Evolutionary conservation across 345 rosid species (phyloP).

Genomic region (Aquilaria sinensis): DNA sequence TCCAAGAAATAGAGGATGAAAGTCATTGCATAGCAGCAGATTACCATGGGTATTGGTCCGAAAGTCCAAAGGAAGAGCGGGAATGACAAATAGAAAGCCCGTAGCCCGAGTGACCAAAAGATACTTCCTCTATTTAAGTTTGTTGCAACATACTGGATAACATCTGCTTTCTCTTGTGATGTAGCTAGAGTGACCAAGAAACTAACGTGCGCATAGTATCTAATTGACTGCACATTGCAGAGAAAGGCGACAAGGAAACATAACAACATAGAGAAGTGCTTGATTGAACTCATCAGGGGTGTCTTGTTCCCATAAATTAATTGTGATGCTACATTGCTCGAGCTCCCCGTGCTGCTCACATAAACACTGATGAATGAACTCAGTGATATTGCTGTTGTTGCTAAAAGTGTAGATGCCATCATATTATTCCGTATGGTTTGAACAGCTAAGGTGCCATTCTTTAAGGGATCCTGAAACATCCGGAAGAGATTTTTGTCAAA

Average conservation of each 20-base stretch:
- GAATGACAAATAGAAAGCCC: conserved; percentile 73
- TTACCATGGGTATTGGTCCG: conserved; percentile 80
- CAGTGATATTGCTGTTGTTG: conserved; percentile 82
- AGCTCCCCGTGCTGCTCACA: conserved; percentile 54
- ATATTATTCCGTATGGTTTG: conserved; percentile 89
- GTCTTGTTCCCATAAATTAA: conserved; percentile 57
- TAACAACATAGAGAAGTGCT: conserved; percentile 65
- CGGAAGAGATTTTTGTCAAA: neutral
- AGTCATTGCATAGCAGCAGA: conserved; percentile 51
- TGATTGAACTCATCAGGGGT: conserved; percentile 43
- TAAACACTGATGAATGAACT: conserved; percentile 72
- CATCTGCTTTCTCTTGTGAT: conserved; percentile 36
- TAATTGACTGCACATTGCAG: conserved; percentile 73
- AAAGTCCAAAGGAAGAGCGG: conserved; percentile 80
- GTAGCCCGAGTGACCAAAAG: conserved; percentile 79
- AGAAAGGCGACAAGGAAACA: conserved; percentile 83
- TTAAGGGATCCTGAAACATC: conserved; percentile 58
- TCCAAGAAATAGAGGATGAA: conserved; percentile 66
- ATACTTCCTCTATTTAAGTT: conserved; percentile 76
- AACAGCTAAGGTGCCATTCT: conserved; percentile 73
- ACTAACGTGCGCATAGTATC: conserved; percentile 79
- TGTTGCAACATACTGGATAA: conserved; percentile 53
- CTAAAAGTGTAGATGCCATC: conserved; percentile 91
- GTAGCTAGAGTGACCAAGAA: conserved; percentile 61
- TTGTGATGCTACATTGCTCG: conserved; percentile 24